Percentiles rank a stretch among this genome's conserved stretches.
phyloP scores from a whole-genome alignment of 305 asterid species.

The Plantago rigida region DNA sequence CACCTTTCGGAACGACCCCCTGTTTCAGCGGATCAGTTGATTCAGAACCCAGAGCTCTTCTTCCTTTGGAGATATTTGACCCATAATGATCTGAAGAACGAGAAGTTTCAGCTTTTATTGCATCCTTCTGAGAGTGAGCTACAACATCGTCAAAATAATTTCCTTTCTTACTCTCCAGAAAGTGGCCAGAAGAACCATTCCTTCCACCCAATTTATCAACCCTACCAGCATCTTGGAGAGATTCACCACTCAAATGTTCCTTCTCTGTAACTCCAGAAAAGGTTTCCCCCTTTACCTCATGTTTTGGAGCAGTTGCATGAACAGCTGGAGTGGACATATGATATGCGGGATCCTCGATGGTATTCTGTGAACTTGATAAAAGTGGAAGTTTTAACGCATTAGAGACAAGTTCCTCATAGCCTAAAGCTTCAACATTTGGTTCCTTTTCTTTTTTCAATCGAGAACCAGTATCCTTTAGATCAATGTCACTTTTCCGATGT shows the following conservation, averaged over 20 bases:
- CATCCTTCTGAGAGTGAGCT: conserved; percentile 34
- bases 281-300: conserved; percentile 34
- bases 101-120: conserved; percentile 3
- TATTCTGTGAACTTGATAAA: conserved; percentile 38
- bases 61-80: conserved; percentile 35
- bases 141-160: conserved; percentile 28
- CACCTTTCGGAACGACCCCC: conserved; percentile 38
- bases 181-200: conserved; percentile 35
- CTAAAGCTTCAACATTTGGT: conserved; percentile 36
- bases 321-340: conserved; percentile 26
- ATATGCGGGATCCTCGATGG: conserved; percentile 29
- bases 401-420: conserved; percentile 75
- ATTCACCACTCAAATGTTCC: conserved; percentile 38
- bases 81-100: conserved; percentile 37
- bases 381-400: conserved; percentile 77
- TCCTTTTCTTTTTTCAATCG: conserved; percentile 45
- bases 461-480: conserved; percentile 9
- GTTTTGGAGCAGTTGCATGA: conserved; percentile 29
- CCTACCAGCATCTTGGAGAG: conserved; percentile 32
- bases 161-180: conserved; percentile 36
- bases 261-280: conserved; percentile 33
- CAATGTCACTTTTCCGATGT: conserved; percentile 23
- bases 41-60: conserved; percentile 35
- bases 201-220: conserved; percentile 39
- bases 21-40: conserved; percentile 32